Percentiles rank a stretch among this genome's conserved stretches.
These are phyloP conservation scores for Epicoccum sorghinum DNA, from an alignment of 2,329 filamentous ascomycete species.

Conservation along the genomic window DNA sequence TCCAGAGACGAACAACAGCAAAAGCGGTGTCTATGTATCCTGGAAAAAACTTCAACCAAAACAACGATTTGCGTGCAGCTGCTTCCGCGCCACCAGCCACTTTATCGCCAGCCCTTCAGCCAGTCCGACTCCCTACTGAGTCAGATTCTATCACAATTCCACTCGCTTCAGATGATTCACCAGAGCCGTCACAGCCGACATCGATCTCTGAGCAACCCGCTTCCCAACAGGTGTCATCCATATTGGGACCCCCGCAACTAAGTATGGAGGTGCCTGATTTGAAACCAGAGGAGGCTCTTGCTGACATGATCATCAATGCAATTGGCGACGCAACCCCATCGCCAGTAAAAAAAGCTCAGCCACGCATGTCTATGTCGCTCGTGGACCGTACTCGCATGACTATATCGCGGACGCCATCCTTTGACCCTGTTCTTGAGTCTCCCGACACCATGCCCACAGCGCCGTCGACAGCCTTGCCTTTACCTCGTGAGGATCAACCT, in stretches of 20 bases:
- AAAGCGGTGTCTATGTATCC: slow-evolving; percentile 33
- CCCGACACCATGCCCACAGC: slow-evolving; percentile 13
- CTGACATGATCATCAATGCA: slow-evolving; percentile 49
- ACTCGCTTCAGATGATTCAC: slow-evolving; percentile 21
- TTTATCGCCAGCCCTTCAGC: slow-evolving; percentile 2
- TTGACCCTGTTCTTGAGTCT: slow-evolving; percentile 34
- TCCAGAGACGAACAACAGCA: slow-evolving; percentile 4
- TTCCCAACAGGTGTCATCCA: slow-evolving; percentile 9
- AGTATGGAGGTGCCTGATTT: slow-evolving; percentile 23
- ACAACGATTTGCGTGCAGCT: slow-evolving; percentile 24
- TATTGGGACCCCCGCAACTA: slow-evolving; percentile 26
- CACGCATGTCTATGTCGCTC: slow-evolving; percentile 51
- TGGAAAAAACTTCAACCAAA: slow-evolving; percentile 34
- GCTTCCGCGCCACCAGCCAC: slow-evolving; percentile 2
- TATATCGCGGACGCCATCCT: slow-evolving; percentile 47
- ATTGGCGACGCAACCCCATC: slow-evolving; percentile 50
- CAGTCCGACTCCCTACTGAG: not conserved
- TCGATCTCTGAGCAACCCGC: slow-evolving; percentile 5
- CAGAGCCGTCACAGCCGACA: slow-evolving; percentile 1
- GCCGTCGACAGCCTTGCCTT: slow-evolving; percentile 20
- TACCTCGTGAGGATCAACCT: slow-evolving; percentile 17
- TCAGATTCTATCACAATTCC: slow-evolving; percentile 9
- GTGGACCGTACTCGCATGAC: slow-evolving; percentile 56
- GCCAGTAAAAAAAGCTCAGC: slow-evolving; percentile 46
- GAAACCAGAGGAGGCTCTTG: slow-evolving; percentile 39